A percentile compares a stretch with the other conserved stretches of the same genome.
phyloP scores from a whole-genome alignment of 2,329 filamentous ascomycete genomes.

The Pseudocercospora pini-densiflorae region DNA sequence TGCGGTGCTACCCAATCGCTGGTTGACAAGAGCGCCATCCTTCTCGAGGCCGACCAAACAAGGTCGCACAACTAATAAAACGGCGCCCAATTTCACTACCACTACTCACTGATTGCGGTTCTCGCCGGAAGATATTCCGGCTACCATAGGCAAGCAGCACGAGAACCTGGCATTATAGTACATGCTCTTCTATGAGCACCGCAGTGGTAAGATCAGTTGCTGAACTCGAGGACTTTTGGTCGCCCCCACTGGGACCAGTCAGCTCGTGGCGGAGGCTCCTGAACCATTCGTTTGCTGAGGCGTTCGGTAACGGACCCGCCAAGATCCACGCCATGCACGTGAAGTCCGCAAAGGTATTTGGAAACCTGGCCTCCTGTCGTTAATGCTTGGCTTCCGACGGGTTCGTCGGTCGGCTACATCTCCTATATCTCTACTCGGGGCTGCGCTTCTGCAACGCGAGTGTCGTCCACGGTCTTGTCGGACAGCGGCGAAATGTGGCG shows the following conservation, averaged over 20 bases:
- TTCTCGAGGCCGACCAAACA: neutral
- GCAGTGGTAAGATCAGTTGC: too few relatives aligned
- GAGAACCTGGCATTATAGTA: neutral
- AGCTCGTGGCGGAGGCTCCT: neutral
- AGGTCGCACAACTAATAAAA: slow-evolving; percentile 1
- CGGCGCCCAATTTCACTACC: slow-evolving; percentile 2
- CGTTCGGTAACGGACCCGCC: neutral
- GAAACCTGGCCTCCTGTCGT: neutral
- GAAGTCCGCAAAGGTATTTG: neutral
- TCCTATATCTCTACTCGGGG: neutral
- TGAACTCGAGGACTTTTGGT: too few relatives aligned
- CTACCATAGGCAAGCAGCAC: neutral
- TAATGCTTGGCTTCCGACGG: neutral
- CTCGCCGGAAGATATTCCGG: neutral
- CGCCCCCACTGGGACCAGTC: neutral
- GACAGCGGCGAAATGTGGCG: neutral
- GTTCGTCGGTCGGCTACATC: neutral
- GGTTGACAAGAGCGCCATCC: neutral
- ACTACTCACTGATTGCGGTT: neutral
- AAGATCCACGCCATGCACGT: neutral
- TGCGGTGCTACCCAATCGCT: neutral
- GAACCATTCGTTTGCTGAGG: neutral
- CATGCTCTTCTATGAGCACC: neutral
- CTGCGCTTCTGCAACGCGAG: neutral
- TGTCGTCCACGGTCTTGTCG: neutral